A percentile compares a stretch with the other conserved stretches of the same genome.
These are phyloP conservation scores for Pseudogymnoascus sp. DNA, from an alignment of 2,329 filamentous ascomycete genomes.

Conservation along the genomic window DNA sequence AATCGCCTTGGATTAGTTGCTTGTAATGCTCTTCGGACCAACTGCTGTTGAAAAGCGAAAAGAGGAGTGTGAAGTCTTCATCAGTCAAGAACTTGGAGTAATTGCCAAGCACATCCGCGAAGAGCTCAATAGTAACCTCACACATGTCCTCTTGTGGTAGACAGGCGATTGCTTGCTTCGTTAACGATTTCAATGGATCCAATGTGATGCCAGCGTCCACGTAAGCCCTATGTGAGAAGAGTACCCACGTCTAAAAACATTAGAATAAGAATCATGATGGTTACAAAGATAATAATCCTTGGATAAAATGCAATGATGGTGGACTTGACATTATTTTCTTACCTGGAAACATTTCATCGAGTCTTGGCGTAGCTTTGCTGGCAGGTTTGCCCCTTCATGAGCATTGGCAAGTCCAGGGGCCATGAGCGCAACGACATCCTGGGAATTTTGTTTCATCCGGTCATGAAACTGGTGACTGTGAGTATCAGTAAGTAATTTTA, in stretches of 20 bases:
- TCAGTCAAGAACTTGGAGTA: constrained; percentile 57
- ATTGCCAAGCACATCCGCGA: constrained; percentile 59
- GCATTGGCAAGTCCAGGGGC: constrained; percentile 33
- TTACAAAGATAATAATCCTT: constrained; percentile 14
- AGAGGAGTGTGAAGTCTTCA: constrained; percentile 52
- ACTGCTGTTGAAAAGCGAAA: constrained; percentile 52
- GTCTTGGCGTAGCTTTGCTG: constrained; percentile 45
- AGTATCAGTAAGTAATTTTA: constrained; percentile 13
- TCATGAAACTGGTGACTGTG: constrained; percentile 41
- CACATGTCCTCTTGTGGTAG: constrained; percentile 54
- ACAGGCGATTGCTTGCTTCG: constrained; percentile 54
- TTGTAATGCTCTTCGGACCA: constrained; percentile 54
- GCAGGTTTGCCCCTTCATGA: constrained; percentile 36
- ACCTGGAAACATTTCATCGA: constrained; percentile 58
- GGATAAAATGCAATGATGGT: neutral
- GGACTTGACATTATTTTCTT: constrained; percentile 22
- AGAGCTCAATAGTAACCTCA: constrained; percentile 54
- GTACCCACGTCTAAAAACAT: constrained; percentile 58
- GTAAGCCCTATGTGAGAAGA: constrained; percentile 63
- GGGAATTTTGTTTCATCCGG: constrained; percentile 45
- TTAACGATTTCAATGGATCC: constrained; percentile 52
- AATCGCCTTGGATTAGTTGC: constrained; percentile 51
- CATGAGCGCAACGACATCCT: constrained; percentile 45
- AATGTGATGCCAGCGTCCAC: constrained; percentile 52
- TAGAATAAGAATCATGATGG: constrained; percentile 13